Evolutionary conservation across 1,284 basidiomycete genomes (phyloP), one percentile per base, ranked within the genome.

Genomic region (Rhodotorula sp.): DNA sequence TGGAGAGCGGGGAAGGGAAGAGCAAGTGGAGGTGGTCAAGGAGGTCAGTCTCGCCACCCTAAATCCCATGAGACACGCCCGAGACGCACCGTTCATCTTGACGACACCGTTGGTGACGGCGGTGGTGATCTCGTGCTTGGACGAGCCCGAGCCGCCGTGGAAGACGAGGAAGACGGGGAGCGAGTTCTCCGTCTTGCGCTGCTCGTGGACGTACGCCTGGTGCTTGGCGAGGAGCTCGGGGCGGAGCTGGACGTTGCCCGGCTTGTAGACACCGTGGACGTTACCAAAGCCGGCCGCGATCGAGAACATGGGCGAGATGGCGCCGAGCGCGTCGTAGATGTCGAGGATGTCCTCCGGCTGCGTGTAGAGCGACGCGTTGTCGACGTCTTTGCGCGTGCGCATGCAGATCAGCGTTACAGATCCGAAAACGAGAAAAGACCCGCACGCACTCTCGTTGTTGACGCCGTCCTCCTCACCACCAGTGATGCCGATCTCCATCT

Each of bases 401-500:
- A 19, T 3, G 15, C 44, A 13, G 13, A 19, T 44, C 44, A 44
- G 44, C 19, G 15, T 19, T 17, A 41, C 8, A 8, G 17, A 13
- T 19, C 44, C 9, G 7, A 17, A 44, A 19, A 4, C 15, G 44
- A 44, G 44, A 12, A 17, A 44, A 4, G 13, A 44, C 34, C 12
- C 25, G 29, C 0, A 55, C 71, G 17, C 57, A 71, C 64, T 60
- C 37, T 73, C 90, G 87, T 97, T 96, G 84, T 97, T 94, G 66
- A 99, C 96, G 82, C 96, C 96, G 81, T 99, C 96, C 84, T 99
- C 96, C 84, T 99, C 96, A 81, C 96, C 96, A 83, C 96, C 97
- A 71, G 97, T 99, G 85, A 99, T 99, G 81, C 97, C 97, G 82
- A 99, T 99, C 85, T 99, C 97, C 97, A 99, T 99, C 88, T 99